Conservation (phyloP, 2,329 filamentous ascomycete species). For the Volutella citrinella region DNA sequence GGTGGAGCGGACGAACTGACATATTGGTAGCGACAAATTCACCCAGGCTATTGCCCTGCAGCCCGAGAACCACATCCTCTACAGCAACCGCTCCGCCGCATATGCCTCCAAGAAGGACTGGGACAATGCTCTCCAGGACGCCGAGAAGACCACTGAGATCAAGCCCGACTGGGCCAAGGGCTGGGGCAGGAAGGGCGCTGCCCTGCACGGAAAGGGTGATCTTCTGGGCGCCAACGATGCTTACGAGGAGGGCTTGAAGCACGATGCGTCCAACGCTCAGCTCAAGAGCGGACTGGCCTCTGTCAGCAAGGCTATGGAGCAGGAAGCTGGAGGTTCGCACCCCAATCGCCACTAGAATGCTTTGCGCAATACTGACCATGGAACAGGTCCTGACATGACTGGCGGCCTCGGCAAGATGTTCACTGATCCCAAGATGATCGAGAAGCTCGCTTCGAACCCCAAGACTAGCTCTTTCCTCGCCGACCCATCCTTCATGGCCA, state of each 20-base stretch:
- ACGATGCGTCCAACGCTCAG: slow-evolving; percentile 87
- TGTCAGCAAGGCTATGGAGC: slow-evolving; percentile 84
- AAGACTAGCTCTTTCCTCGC: slow-evolving; percentile 82
- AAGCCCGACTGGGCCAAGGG: slow-evolving; percentile 99
- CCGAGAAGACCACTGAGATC: slow-evolving; percentile 87
- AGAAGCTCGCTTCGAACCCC: slow-evolving; percentile 90
- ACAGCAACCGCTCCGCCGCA: slow-evolving; percentile 89
- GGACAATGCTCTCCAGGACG: slow-evolving; percentile 80
- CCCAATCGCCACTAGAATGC: background rate
- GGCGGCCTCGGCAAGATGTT: slow-evolving; percentile 89
- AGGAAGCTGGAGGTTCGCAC: slow-evolving; percentile 35
- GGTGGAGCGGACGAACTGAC: slow-evolving; percentile 14
- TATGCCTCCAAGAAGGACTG: slow-evolving; percentile 90
- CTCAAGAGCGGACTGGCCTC: slow-evolving; percentile 84
- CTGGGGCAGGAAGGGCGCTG: slow-evolving; percentile 89
- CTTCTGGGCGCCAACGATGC: slow-evolving; percentile 82
- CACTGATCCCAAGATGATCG: slow-evolving; percentile 83
- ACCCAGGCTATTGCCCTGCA: slow-evolving; percentile 88
- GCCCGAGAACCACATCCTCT: slow-evolving; percentile 90
- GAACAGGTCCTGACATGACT: slow-evolving; percentile 51
- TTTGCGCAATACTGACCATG: background rate
- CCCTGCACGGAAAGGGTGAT: slow-evolving; percentile 83
- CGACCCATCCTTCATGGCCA: slow-evolving; percentile 85
- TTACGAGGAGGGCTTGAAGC: slow-evolving; percentile 90
- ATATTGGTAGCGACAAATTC: slow-evolving; percentile 74